phyloP scores from a whole-genome alignment of 2,329 filamentous ascomycete genomes.

The Sporothrix protearum region DNA sequence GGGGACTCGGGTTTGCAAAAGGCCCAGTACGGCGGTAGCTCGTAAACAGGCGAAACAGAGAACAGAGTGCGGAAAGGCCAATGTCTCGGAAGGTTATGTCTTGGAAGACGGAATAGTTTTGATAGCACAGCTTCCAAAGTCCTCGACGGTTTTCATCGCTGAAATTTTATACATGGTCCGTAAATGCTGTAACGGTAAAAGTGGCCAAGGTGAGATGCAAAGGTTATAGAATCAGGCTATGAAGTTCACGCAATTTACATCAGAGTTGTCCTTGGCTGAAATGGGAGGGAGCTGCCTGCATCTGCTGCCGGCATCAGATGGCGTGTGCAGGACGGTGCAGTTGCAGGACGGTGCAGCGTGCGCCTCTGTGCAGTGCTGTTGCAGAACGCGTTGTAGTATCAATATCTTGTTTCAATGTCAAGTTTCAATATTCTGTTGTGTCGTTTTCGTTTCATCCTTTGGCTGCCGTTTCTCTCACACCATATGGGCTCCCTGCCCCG shows the following conservation, averaged over 20 bases:
- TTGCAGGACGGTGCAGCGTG: not conserved
- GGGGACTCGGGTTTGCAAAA: too few species aligned
- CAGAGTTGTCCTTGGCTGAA: not conserved
- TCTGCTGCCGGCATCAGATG: not conserved
- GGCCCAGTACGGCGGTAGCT: not conserved
- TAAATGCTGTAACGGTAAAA: not conserved
- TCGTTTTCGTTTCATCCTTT: not conserved
- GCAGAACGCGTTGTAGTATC: not conserved
- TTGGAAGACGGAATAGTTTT: not conserved
- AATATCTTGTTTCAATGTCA: not conserved
- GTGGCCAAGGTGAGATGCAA: not conserved
- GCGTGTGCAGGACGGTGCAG: conserved; percentile 3
- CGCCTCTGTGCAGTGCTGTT: not conserved
- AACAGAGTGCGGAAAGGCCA: not conserved
- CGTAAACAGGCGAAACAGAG: conserved; percentile 5
- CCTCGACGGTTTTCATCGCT: too few species aligned
- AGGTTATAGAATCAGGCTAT: not conserved
- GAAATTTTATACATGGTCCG: too few species aligned
- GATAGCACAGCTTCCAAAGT: not conserved
- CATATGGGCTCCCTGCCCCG: too few species aligned
- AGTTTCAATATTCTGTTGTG: not conserved
- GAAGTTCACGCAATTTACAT: not conserved
- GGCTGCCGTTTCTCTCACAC: not conserved
- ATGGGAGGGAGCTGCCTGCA: not conserved
- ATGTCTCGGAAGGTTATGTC: not conserved